Base-by-base conservation (phyloP, 2,329 filamentous ascomycete genomes). In the Calonectria montana region DNA sequence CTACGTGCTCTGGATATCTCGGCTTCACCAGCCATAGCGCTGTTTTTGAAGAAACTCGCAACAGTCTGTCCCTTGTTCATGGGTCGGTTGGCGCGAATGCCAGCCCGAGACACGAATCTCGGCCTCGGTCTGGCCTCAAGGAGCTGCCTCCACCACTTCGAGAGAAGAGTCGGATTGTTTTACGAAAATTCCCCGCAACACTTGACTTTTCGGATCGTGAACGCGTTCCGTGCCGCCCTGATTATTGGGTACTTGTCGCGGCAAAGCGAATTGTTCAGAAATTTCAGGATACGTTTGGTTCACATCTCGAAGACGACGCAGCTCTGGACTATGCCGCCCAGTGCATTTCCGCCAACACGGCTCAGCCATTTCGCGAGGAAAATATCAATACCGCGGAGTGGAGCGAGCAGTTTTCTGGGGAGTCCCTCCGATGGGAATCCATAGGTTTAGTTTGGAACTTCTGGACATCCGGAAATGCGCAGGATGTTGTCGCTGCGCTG, bases 11-110 rank as follows among this genome's bases (percentile, higher is more conserved):
- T 16, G 86, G 86, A 1, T 87, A 86, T 77, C 80, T 87, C n/a
- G 86, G 86, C 65, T 86, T 83, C 74, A 87, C 84, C 2, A 87
- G 84, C 67, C 85, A 84, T 72, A 83, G 80, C 59, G 80, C 82
- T 16, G 83, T 86, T 25, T 84, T 84, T 59, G 83, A 85, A 25
- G 85, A 86, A 68, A 85, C 85, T 1, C 80, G 83, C 10, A 83
- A 82, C 47, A 85, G 81, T 21, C 75, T 86, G 2, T 83, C 81
- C 5, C 79, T 83, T 6, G 76, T 83, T 12, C 78, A 82, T 63
- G 77, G 79, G 13, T 62, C 77, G 18, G 35, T 74, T 1, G 73
- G 69, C 12, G 47, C 72, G 8, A 71, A 72, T 39, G 55, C 70
- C 29, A 63, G 69, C 13, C 43, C 61, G 1, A 69, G 70, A 63